Evolutionary conservation across 495 filamentous ascomycete species (phyloP).

Genomic region (Hypoxylon trugodes): DNA sequence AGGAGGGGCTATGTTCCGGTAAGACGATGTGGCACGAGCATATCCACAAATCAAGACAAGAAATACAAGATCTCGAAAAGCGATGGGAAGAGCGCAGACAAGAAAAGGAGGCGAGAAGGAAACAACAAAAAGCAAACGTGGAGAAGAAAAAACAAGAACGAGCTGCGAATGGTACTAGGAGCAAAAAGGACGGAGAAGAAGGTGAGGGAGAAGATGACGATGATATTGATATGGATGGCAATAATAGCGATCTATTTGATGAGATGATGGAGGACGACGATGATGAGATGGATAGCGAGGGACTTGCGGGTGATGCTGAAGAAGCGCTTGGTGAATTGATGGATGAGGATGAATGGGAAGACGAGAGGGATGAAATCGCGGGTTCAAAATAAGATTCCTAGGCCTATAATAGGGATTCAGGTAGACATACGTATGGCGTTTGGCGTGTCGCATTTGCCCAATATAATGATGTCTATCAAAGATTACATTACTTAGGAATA

Average conservation of each 20-base stretch:
- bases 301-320: constrained; percentile 66
- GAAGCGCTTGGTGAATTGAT: constrained; percentile 63
- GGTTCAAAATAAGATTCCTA: constrained; percentile 19
- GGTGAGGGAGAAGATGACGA: constrained; percentile 67
- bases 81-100: constrained; percentile 79
- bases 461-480: constrained; percentile 5
- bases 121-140: constrained; percentile 84
- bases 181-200: constrained; percentile 56
- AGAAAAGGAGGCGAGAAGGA: constrained; percentile 83
- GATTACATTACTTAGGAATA: not conserved
- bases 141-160: constrained; percentile 76
- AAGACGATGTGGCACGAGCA: constrained; percentile 98
- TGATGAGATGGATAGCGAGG: constrained; percentile 61
- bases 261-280: constrained; percentile 67
- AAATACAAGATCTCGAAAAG: constrained; percentile 78
- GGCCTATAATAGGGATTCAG: not conserved
- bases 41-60: constrained; percentile 79
- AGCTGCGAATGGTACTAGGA: constrained; percentile 51
- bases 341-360: constrained; percentile 63
- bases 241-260: constrained; percentile 58
- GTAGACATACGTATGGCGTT: constrained; percentile 9
- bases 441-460: constrained; percentile 3
- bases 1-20: constrained; percentile 90
- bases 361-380: constrained; percentile 58
- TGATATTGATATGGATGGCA: constrained; percentile 63